Conservation (phyloP, 129 eudicot genomes). For the Lactuca sativa region DNA sequence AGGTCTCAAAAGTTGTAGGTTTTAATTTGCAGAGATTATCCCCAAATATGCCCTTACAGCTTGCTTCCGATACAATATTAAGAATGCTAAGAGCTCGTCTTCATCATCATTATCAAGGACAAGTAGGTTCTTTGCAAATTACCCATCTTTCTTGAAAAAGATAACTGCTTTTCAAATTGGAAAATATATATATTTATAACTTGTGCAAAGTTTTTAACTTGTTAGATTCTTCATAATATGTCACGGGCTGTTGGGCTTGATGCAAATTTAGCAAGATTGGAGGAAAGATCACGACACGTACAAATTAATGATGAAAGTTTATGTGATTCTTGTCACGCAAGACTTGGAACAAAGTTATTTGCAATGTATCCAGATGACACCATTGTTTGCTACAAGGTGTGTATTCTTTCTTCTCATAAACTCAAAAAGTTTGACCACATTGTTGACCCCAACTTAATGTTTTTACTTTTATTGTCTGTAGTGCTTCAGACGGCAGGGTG, state of each 20-base stretch:
- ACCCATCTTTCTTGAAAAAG: background rate
- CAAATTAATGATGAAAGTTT: slow-evolving; percentile 90
- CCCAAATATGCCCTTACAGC: slow-evolving; percentile 84
- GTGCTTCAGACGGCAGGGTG: slow-evolving; percentile 98
- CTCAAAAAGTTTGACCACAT: slow-evolving; percentile 19
- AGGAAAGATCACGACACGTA: slow-evolving; percentile 90
- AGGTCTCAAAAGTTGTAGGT: background rate
- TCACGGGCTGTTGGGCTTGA: slow-evolving; percentile 82
- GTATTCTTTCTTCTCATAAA: slow-evolving; percentile 12
- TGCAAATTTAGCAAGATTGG: slow-evolving; percentile 80
- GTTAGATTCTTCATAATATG: slow-evolving; percentile 79
- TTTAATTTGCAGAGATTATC: slow-evolving; percentile 75
- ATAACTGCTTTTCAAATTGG: background rate
- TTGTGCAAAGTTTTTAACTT: slow-evolving; percentile 19
- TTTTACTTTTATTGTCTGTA: slow-evolving; percentile 23
- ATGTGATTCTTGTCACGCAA: slow-evolving; percentile 95
- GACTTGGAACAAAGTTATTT: slow-evolving; percentile 94
- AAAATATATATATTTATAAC: slow-evolving; percentile 1
- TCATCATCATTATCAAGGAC: slow-evolving; percentile 87
- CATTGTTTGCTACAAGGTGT: slow-evolving; percentile 92
- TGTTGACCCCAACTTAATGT: slow-evolving; percentile 14
- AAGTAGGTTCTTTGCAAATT: slow-evolving; percentile 46
- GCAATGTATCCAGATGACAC: slow-evolving; percentile 99
- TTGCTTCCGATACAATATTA: slow-evolving; percentile 88
- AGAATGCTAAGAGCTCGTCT: slow-evolving; percentile 89